Percentiles rank a stretch among this genome's conserved stretches.
phyloP scores from a whole-genome alignment of 1,284 basidiomycete genomes.

The Flammula alnicola region DNA sequence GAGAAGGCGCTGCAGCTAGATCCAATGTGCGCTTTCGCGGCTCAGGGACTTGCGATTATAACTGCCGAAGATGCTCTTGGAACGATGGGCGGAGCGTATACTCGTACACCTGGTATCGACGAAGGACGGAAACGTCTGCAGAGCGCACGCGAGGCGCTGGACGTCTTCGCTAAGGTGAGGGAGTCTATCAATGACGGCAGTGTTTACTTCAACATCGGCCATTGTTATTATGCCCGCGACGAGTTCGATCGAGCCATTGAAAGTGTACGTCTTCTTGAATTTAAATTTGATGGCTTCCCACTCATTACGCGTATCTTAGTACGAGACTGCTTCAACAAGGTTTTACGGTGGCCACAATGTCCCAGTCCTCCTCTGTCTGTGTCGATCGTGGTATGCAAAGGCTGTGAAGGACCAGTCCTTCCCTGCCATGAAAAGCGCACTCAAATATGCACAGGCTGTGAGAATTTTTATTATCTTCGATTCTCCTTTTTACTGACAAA shows the following conservation, averaged over 20 bases:
- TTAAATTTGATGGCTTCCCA: background rate
- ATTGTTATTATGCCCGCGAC: slow-evolving; percentile 89
- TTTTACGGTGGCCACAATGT: slow-evolving; percentile 77
- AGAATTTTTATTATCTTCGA: slow-evolving; percentile 20
- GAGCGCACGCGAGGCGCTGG: slow-evolving; percentile 83
- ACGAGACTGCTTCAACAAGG: slow-evolving; percentile 82
- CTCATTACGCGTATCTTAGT: slow-evolving; percentile 52
- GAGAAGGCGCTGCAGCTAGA: slow-evolving; percentile 87
- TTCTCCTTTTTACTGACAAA: background rate
- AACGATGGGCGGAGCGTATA: slow-evolving; percentile 55
- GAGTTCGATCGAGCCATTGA: slow-evolving; percentile 95
- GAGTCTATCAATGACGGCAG: slow-evolving; percentile 86
- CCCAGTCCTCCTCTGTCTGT: slow-evolving; percentile 79
- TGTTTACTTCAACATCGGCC: slow-evolving; percentile 94
- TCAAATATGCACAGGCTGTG: slow-evolving; percentile 81
- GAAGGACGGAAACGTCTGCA: slow-evolving; percentile 68
- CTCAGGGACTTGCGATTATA: slow-evolving; percentile 91
- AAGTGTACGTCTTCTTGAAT: slow-evolving; percentile 65
- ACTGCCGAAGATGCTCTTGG: slow-evolving; percentile 89
- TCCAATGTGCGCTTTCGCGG: slow-evolving; percentile 85
- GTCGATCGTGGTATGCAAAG: slow-evolving; percentile 91
- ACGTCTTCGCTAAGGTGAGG: slow-evolving; percentile 86
- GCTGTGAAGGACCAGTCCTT: slow-evolving; percentile 88
- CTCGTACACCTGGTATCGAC: slow-evolving; percentile 53
- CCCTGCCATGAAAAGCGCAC: slow-evolving; percentile 76